Evolutionary conservation across 129 eudicot genomes (phyloP), one percentile per base, ranked within the genome.

Genomic region (Pseudognaphalium luteoalbum): DNA sequence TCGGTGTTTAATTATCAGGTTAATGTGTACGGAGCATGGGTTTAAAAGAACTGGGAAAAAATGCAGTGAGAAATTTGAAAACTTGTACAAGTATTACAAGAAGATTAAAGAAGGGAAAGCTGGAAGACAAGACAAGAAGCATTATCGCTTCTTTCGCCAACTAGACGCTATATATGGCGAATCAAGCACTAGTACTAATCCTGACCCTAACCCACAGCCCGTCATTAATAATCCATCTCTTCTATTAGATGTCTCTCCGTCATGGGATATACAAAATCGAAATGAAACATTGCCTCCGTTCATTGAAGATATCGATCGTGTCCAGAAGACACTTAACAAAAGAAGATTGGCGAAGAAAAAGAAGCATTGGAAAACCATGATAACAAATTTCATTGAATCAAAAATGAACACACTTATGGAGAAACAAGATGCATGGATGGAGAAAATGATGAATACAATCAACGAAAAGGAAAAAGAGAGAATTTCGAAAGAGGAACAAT

Each of bases 31-130:
- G 73, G 99, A 95, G 61, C 89, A 91, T 77, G 99, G 99, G 25
- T 91, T 89, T 67, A 96, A 88, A 85, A 89, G 99, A 79, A 89
- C 86, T 79, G 96, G 99, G 71, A 95, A 89, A 71, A 91, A 95
- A 80, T 95, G 99, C 89, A 87, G 96, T 73, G 99, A 89, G 86
- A 95, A 95, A 65, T 95, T 91, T 76, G 99, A 95, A 82, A 95
- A 95, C 74, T 74, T 95, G 82, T 95, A 91, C 94, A 95, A 95
- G 81, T 95, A 95, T 78, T 95, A 95, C 85, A 95, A 89, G 81
- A 95, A 95, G 87, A 95, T 96, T 35, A 95, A 91, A 73, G 97
- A 87, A 73, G 97, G 99, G 20, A 94, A 91, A 80, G 90, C 89
- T n/a, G 96, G 97, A 22, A 84, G 96, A 66, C 99, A 71, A 37